These are phyloP conservation scores for Rhynchosporium secalis DNA, from an alignment of 2,329 filamentous ascomycete genomes.

Conservation along the genomic window DNA sequence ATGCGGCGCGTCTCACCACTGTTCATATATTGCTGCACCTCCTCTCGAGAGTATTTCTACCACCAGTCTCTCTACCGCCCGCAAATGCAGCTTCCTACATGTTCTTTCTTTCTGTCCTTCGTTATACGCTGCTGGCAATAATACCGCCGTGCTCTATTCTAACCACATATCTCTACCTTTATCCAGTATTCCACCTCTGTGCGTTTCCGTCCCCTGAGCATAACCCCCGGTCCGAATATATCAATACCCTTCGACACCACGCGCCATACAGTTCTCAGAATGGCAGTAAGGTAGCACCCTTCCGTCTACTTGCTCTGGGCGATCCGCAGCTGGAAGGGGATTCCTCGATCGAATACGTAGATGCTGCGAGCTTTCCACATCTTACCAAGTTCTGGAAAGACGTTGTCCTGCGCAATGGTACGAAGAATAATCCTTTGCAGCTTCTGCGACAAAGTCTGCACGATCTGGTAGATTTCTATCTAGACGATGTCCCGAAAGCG, in stretches of 20 bases:
- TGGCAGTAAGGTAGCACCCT: constrained; percentile 58
- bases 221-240: constrained; percentile 31
- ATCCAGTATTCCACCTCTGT: constrained; percentile 78
- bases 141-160: constrained; percentile 67
- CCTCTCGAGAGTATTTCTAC: constrained; percentile 2
- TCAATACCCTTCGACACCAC: constrained; percentile 34
- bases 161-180: constrained; percentile 82
- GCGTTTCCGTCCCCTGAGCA: constrained; percentile 63
- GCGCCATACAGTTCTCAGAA: constrained; percentile 32
- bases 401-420: constrained; percentile 39
- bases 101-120: constrained; percentile 38
- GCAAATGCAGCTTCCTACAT: constrained; percentile 38
- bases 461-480: constrained; percentile 60
- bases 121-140: constrained; percentile 47
- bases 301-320: constrained; percentile 82
- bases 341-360: constrained; percentile 69
- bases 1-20: constrained; percentile 8
- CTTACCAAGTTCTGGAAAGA: constrained; percentile 42
- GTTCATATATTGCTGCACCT: constrained; percentile 31
- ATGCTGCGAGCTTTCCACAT: constrained; percentile 56
- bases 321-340: constrained; percentile 95
- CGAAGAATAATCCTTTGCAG: constrained; percentile 50
- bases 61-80: background rate
- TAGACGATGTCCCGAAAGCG: constrained; percentile 68
- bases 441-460: constrained; percentile 56